Evolutionary conservation across 306 rosid species (phyloP).

Genomic region (Quillaja saponaria): DNA sequence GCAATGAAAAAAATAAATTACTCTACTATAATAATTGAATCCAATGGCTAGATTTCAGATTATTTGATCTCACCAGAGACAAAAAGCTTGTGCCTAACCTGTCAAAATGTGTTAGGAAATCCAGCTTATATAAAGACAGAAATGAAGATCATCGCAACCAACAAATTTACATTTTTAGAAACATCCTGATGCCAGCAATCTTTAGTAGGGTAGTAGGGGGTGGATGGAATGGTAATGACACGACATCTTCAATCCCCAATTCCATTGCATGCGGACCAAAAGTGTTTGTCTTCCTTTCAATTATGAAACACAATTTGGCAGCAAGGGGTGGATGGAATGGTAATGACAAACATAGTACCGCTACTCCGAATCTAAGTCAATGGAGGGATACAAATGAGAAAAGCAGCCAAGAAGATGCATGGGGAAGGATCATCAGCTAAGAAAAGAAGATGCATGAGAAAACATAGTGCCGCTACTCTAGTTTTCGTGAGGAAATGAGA

Average conservation of each 20-base stretch:
- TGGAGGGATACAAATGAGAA: too few species aligned
- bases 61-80: constrained; percentile 52
- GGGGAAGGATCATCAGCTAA: constrained; percentile 58
- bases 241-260: constrained; percentile 31
- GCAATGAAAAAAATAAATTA: constrained; percentile 21
- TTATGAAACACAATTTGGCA: too few species aligned
- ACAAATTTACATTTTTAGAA: constrained; percentile 3
- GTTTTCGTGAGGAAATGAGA: constrained; percentile 97
- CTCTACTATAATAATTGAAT: constrained; percentile 41
- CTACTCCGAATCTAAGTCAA: too few species aligned
- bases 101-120: constrained; percentile 28
- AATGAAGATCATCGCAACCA: not conserved
- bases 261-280: constrained; percentile 35
- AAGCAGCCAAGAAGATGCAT: too few species aligned
- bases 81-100: constrained; percentile 34
- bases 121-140: constrained; percentile 28
- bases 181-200: constrained; percentile 30
- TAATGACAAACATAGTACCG: constrained; percentile 15
- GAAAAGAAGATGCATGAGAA: too few species aligned
- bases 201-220: constrained; percentile 24
- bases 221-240: too few species aligned
- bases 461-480: too few species aligned
- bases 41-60: constrained; percentile 60
- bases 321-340: too few species aligned
- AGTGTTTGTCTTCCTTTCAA: constrained; percentile 37